Base-by-base conservation (phyloP, 495 filamentous ascomycete species). In the Neurospora sp. region DNA sequence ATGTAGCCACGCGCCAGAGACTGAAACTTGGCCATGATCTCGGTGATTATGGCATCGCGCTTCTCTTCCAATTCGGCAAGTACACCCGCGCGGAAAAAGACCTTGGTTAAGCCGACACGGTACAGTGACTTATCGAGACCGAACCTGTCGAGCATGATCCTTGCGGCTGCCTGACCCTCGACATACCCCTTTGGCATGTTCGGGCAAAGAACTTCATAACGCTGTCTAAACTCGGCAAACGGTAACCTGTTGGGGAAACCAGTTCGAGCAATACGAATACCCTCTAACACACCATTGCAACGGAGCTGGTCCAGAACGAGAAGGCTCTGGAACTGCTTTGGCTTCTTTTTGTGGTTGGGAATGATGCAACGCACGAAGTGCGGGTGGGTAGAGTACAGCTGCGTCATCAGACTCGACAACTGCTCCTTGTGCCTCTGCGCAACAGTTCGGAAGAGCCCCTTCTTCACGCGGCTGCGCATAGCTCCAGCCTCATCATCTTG, bases 361-460 rank as follows among this genome's bases (percentile, higher is more conserved):
- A 99, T 89, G 74, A 99, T 99, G 78, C 96, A 99, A 35, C 96
- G 91, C 3, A 98, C 96, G 78, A 99, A 99, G 82, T 99, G 96
- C 54, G 96, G 96, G 80, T 99, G 96, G 4, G 96, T 99, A 0
- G 92, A 94, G 78, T 98, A 90, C 18, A 99, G 88, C 78, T 98
- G 94, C n/a, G 86, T 87, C 96, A 99, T 99, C 71, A 99, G 85
- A 73, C 91, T 97, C 2, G 93, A 93, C 11, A 99, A 86, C 76
- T 98, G 96, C 77, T 99, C 96, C 79, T 99, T 99, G 83, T 99
- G 96, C 73, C 95, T 87, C 81, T 99, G 96, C 2, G 96, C 96
- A 27, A 97, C 96, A 0, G 96, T 99, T 27, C 96, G 89, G 86
- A 99, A 99, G 31, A 99, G 87, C 1, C 96, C 96, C 81, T 96